phyloP scores from a whole-genome alignment of 805 yeast species.

The Ogataea siamensis region DNA sequence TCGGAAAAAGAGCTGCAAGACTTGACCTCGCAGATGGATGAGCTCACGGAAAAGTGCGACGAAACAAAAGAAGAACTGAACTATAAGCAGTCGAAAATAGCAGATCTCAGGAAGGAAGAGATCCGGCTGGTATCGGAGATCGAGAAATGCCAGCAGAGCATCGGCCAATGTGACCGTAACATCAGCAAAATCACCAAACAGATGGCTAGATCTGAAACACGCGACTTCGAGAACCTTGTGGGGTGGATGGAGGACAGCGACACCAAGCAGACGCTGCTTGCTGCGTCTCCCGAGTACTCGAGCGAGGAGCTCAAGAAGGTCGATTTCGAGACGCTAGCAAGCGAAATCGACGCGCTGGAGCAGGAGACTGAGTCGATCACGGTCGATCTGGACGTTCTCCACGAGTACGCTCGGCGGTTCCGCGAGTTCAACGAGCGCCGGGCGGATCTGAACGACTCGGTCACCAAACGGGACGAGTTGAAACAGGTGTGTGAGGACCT shows the following conservation, averaged over 20 bases:
- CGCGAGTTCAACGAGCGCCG: conserved; percentile 64
- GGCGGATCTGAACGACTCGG: conserved; percentile 65
- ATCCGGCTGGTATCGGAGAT: conserved; percentile 63
- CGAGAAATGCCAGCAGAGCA: conserved; percentile 49
- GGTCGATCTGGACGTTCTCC: conserved; percentile 71
- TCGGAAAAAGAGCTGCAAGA: conserved; percentile 36
- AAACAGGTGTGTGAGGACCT: conserved; percentile 63
- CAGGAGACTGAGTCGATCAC: conserved; percentile 52
- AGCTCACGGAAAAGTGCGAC: conserved; percentile 41
- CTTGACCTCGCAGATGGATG: conserved; percentile 35
- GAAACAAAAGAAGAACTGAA: conserved; percentile 40
- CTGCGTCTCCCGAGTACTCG: conserved; percentile 26
- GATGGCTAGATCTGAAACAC: conserved; percentile 43
- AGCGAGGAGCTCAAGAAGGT: conserved; percentile 50
- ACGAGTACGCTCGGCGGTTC: conserved; percentile 70
- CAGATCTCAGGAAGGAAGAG: conserved; percentile 60
- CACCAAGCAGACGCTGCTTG: conserved; percentile 18
- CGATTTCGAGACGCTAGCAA: conserved; percentile 47
- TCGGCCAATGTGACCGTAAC: conserved; percentile 40
- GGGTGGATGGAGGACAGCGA: conserved; percentile 47
- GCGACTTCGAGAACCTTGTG: conserved; percentile 53
- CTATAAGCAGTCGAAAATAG: conserved; percentile 43
- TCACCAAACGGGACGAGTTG: conserved; percentile 60
- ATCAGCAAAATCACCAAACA: conserved; percentile 39
- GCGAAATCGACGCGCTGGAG: conserved; percentile 55